A percentile compares a stretch with the other conserved stretches of the same genome.
These are phyloP conservation scores for Mariannaea elegans DNA, from an alignment of 2,329 filamentous ascomycete species.

Conservation along the genomic window DNA sequence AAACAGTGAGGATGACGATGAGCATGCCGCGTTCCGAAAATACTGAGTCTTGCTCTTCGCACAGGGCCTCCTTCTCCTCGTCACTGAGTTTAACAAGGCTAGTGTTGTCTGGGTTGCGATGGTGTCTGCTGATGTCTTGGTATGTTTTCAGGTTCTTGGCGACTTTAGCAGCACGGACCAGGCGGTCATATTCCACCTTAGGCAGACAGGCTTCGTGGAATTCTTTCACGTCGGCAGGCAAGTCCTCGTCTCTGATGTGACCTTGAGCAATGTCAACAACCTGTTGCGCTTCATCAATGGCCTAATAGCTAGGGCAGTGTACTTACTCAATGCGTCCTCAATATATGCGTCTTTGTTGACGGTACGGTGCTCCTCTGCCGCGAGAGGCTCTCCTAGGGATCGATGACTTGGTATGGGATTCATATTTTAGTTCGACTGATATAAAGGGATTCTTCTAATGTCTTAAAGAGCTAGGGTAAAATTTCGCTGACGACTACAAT, in stretches of 20 bases:
- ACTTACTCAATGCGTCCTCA: conserved; percentile 8
- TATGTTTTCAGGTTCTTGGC: conserved; percentile 7
- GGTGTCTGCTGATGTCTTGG: neutral
- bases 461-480: neutral
- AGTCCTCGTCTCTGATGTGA: conserved; percentile 9
- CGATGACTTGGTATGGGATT: neutral
- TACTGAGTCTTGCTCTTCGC: neutral
- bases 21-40: conserved; percentile 29
- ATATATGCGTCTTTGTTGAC: conserved; percentile 8
- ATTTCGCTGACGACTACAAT: neutral
- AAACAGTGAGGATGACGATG: conserved; percentile 44
- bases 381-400: neutral
- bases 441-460: neutral
- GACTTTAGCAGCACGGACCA: conserved; percentile 4
- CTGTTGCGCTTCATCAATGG: neutral
- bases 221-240: conserved; percentile 1
- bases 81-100: neutral
- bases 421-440: neutral
- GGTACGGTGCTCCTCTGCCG: neutral
- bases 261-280: neutral
- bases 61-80: neutral
- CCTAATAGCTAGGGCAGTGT: neutral
- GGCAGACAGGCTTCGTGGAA: conserved; percentile 1
- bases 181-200: neutral
- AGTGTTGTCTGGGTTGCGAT: neutral